A percentile compares a stretch with the other conserved stretches of the same genome.
Conservation (phyloP, 306 rosid species). For the Acacia confusa region DNA sequence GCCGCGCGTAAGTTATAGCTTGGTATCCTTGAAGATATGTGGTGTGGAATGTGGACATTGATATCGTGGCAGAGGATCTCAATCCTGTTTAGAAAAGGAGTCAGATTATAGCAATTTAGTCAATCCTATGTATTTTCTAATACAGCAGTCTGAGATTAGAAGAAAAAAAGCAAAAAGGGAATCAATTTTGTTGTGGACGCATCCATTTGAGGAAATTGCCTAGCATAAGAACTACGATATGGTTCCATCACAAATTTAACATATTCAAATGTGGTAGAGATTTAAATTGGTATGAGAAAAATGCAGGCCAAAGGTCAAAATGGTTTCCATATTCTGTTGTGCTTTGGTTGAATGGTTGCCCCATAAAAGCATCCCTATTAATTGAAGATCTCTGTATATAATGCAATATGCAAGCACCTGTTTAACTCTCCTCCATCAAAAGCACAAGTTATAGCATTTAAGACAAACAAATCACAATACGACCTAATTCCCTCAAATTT, state of each 20-base stretch:
- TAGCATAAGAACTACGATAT: background rate
- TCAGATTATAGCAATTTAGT: slow-evolving; percentile 17
- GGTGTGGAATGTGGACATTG: slow-evolving; percentile 91
- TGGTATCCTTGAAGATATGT: slow-evolving; percentile 88
- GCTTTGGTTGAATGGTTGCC: background rate
- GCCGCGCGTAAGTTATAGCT: slow-evolving; percentile 88
- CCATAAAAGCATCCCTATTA: slow-evolving; percentile 6
- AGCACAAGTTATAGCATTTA: background rate
- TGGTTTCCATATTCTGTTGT: background rate
- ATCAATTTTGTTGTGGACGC: background rate
- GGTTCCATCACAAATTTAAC: background rate
- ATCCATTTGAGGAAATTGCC: background rate
- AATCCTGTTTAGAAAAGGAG: slow-evolving; percentile 57
- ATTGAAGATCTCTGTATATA: background rate
- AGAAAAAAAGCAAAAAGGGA: background rate
- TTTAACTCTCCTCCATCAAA: background rate
- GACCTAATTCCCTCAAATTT: background rate
- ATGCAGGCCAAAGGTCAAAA: slow-evolving; percentile 5
- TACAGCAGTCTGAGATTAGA: slow-evolving; percentile 20
- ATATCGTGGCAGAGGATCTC: slow-evolving; percentile 87
- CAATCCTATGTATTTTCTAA: background rate
- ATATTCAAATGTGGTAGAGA: background rate
- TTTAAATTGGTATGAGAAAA: background rate
- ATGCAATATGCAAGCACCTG: slow-evolving; percentile 21
- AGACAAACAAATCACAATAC: background rate